Evolutionary conservation across 495 filamentous ascomycete genomes (phyloP).

Genomic region (Rhypophila decipiens): DNA sequence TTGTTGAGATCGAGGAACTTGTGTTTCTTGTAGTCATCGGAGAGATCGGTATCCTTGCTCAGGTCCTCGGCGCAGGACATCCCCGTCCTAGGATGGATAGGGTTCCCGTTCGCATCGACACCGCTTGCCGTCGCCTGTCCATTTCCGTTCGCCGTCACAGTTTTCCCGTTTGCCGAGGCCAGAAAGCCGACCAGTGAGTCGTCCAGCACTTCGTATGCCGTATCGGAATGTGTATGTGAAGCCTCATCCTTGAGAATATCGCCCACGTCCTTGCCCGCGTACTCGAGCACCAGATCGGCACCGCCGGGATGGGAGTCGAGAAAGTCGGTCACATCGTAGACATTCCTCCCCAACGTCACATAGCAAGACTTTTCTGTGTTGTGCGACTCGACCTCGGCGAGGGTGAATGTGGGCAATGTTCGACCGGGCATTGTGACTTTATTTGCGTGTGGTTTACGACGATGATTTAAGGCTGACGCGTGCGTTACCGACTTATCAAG

Average conservation of each 20-base stretch:
- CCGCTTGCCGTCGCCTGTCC: conserved; percentile 2
- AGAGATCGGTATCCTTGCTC: conserved; percentile 72
- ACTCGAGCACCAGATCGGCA: conserved; percentile 78
- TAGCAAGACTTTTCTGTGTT: conserved; percentile 83
- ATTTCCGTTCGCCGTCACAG: conserved; percentile 14
- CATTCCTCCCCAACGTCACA: conserved; percentile 80
- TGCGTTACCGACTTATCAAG: too few relatives aligned
- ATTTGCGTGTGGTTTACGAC: too few relatives aligned
- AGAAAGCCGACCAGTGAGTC: conserved; percentile 75
- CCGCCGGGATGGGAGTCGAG: conserved; percentile 86
- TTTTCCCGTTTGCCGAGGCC: conserved; percentile 19
- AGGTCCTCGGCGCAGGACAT: conserved; percentile 83
- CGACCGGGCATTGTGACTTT: conserved; percentile 43
- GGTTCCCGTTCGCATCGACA: conserved; percentile 29
- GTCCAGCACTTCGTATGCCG: conserved; percentile 89
- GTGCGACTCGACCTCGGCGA: conserved; percentile 72
- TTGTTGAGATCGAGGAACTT: conserved; percentile 88
- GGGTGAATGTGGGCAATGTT: conserved; percentile 71
- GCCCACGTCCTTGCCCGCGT: conserved; percentile 80
- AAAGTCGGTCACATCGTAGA: conserved; percentile 93
- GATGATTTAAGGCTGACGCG: too few relatives aligned
- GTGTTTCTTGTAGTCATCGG: conserved; percentile 71
- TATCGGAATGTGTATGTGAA: conserved; percentile 79
- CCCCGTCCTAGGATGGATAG: conserved; percentile 67
- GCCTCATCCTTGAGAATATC: conserved; percentile 76